Conservation (phyloP, 257 asterid species). For the Nicotiana attenuata region DNA sequence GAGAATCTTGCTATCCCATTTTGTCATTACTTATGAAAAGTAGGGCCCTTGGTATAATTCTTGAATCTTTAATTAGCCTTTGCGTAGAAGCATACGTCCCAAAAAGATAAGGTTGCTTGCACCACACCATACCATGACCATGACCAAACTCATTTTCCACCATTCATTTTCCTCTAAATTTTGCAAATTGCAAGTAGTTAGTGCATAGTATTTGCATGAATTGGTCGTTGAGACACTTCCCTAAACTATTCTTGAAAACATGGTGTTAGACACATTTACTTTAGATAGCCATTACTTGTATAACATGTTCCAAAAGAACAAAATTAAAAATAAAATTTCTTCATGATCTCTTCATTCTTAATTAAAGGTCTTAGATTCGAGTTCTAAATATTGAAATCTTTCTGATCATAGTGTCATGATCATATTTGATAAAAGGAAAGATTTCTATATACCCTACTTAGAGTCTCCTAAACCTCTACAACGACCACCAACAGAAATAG, state of each 20-base stretch:
- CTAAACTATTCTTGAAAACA: background rate
- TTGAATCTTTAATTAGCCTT: conserved; percentile 1
- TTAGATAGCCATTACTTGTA: background rate
- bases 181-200: background rate
- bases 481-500: background rate
- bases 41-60: background rate
- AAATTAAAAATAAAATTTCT: background rate
- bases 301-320: background rate
- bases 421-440: background rate
- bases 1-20: background rate
- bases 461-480: background rate
- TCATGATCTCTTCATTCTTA: too few relatives aligned
- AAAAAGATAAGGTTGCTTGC: conserved; percentile 9
- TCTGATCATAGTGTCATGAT: background rate
- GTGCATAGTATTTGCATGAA: background rate
- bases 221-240: background rate
- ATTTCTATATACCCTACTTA: background rate
- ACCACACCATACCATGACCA: background rate
- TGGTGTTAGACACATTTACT: background rate
- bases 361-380: background rate
- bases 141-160: conserved; percentile 5
- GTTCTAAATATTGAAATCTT: background rate
- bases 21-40: background rate
- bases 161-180: background rate
- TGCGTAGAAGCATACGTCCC: conserved; percentile 6